These are phyloP conservation scores for Hemerocallis citrina DNA, from an alignment of 106 monocot genomes.

Conservation along the genomic window DNA sequence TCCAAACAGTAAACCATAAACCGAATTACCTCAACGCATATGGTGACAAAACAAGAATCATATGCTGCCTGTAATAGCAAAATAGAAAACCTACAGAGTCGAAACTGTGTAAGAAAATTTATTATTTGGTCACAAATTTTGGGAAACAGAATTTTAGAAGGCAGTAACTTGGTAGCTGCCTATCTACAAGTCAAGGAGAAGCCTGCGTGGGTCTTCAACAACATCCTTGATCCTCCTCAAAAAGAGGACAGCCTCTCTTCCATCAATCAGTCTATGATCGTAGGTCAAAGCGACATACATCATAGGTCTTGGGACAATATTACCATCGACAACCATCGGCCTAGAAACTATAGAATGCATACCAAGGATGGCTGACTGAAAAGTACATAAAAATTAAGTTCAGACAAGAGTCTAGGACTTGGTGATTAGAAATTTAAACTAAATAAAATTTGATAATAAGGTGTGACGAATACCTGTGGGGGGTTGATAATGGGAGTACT, in stretches of 20 bases:
- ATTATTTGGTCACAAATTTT: neutral
- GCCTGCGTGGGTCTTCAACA: conserved; percentile 81
- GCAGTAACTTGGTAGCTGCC: neutral
- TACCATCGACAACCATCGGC: conserved; percentile 65
- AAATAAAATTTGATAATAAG: neutral
- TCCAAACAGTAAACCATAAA: neutral
- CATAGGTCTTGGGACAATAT: conserved; percentile 66
- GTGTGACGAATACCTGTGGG: conserved; percentile 39
- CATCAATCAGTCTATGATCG: conserved; percentile 85
- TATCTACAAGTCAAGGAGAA: conserved; percentile 72
- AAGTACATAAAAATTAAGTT: neutral
- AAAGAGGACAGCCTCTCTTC: conserved; percentile 90
- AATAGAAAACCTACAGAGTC: neutral
- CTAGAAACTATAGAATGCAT: conserved; percentile 80
- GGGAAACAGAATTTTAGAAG: neutral
- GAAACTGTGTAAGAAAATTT: neutral
- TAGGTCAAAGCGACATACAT: conserved; percentile 93
- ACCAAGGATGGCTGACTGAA: conserved; percentile 84
- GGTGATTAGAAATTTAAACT: too few species aligned
- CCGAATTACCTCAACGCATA: neutral
- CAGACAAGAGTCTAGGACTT: too few species aligned
- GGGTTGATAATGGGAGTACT: conserved; percentile 94
- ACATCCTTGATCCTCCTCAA: conserved; percentile 76
- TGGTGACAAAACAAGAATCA: neutral
- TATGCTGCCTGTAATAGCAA: neutral